A percentile compares a stretch with the other conserved stretches of the same genome.
Evolutionary conservation across 352 stramenopile species (phyloP).

Genomic region (Phytophthora citrophthora): DNA sequence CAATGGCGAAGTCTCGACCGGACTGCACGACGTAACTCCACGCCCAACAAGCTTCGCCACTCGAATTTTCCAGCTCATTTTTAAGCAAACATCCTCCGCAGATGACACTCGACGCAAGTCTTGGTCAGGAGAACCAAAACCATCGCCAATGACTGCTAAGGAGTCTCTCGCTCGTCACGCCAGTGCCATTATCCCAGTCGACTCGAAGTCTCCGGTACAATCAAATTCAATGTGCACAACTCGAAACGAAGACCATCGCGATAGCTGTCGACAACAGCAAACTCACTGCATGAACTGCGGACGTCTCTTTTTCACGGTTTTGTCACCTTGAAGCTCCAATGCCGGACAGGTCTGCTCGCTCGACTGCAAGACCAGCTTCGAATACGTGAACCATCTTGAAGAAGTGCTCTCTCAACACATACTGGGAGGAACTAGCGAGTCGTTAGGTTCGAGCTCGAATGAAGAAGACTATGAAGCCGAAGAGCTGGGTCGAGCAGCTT

Average conservation of each 20-base stretch:
- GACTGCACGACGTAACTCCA: not conserved
- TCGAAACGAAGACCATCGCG: not conserved
- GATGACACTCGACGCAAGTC: constrained; percentile 16
- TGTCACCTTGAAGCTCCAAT: constrained; percentile 17
- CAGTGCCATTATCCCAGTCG: constrained; percentile 18
- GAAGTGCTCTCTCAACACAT: constrained; percentile 38
- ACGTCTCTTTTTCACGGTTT: constrained; percentile 28
- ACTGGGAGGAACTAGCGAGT: constrained; percentile 5
- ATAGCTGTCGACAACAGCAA: constrained; percentile 24
- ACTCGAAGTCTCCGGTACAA: not conserved
- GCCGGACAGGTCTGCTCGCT: constrained; percentile 42
- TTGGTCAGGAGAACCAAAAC: constrained; percentile 15
- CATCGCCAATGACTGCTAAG: not conserved
- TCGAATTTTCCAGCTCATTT: constrained; percentile 27
- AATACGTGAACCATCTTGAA: constrained; percentile 34
- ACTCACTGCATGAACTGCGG: constrained; percentile 30
- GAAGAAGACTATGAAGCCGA: constrained; percentile 11
- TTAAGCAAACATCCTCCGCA: not conserved
- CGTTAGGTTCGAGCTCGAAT: constrained; percentile 16
- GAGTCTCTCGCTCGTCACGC: constrained; percentile 1
- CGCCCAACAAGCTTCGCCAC: constrained; percentile 13
- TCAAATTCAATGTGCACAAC: not conserved
- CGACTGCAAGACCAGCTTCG: constrained; percentile 50
- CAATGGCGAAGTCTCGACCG: not conserved
- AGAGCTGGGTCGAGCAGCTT: constrained; percentile 8